Percentiles rank a stretch among this genome's conserved stretches.
Conservation (phyloP, 805 yeast species). For the Wickerhamiella australiensis region DNA sequence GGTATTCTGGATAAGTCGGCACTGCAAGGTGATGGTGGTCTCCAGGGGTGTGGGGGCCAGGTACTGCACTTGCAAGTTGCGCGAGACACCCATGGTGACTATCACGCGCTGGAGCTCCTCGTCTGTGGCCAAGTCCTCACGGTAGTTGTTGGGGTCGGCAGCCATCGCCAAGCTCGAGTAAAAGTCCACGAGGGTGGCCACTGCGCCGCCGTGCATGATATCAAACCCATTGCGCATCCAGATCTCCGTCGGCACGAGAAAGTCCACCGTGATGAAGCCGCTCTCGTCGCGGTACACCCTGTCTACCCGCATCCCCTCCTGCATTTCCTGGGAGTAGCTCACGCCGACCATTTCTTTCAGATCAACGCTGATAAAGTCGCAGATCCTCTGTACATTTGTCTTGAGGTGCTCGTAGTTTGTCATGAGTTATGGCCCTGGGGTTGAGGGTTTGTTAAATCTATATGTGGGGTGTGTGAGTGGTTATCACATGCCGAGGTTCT, state of each 20-base stretch:
- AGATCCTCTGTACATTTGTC: constrained; percentile 2
- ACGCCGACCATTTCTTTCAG: constrained; percentile 11
- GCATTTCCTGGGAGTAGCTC: constrained; percentile 16
- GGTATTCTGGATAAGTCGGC: constrained; percentile 22
- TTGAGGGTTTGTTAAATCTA: neutral
- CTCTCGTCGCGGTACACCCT: constrained; percentile 15
- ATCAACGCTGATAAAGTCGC: constrained; percentile 8
- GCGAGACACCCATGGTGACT: constrained; percentile 21
- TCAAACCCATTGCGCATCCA: constrained; percentile 20
- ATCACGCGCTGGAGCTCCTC: constrained; percentile 16
- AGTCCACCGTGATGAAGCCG: constrained; percentile 17
- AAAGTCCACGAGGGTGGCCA: constrained; percentile 25
- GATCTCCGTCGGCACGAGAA: constrained; percentile 18
- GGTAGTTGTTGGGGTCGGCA: constrained; percentile 23
- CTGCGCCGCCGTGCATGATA: constrained; percentile 28
- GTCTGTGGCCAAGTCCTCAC: constrained; percentile 11
- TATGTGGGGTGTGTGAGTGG: neutral
- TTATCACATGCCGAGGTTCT: neutral
- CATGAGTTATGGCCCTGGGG: neutral
- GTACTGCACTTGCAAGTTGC: constrained; percentile 24
- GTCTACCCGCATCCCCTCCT: constrained; percentile 15
- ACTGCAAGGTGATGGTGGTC: constrained; percentile 17
- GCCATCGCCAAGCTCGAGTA: constrained; percentile 21
- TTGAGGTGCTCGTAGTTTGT: neutral
- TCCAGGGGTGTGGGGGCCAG: constrained; percentile 25